These are phyloP conservation scores for Cladosporium sp. DNA, from an alignment of 2,329 filamentous ascomycete genomes.

Conservation along the genomic window DNA sequence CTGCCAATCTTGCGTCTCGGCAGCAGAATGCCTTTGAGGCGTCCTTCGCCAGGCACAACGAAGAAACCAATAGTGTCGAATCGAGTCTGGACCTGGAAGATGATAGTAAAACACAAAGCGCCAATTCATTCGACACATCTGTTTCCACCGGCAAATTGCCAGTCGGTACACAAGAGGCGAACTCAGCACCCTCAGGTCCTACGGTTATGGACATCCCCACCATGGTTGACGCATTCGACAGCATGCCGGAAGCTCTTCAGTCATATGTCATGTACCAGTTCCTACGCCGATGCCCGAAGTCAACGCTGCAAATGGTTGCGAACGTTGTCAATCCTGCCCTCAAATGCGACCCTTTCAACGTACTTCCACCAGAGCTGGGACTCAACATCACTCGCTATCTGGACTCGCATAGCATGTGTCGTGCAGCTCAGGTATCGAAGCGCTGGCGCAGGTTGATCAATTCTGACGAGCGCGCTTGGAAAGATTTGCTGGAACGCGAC, in stretches of 20 bases:
- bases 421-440: slow-evolving; percentile 88
- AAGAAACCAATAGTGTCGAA: slow-evolving; percentile 30
- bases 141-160: neutral
- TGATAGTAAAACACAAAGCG: slow-evolving; percentile 22
- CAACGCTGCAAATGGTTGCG: slow-evolving; percentile 84
- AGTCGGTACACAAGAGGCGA: slow-evolving; percentile 8
- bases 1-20: slow-evolving; percentile 53
- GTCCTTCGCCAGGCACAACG: slow-evolving; percentile 30
- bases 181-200: slow-evolving; percentile 21
- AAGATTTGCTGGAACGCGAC: slow-evolving; percentile 80
- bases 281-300: slow-evolving; percentile 78
- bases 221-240: slow-evolving; percentile 86
- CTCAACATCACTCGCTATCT: slow-evolving; percentile 85
- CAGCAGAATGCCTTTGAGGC: slow-evolving; percentile 29
- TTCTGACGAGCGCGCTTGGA: slow-evolving; percentile 93
- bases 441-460: slow-evolving; percentile 90
- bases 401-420: slow-evolving; percentile 79
- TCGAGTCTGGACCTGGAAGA: slow-evolving; percentile 32
- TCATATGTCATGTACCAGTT: slow-evolving; percentile 97
- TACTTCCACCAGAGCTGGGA: slow-evolving; percentile 80
- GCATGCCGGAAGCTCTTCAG: slow-evolving; percentile 87
- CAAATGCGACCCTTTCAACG: slow-evolving; percentile 86
- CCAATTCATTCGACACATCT: slow-evolving; percentile 14
- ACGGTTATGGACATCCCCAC: slow-evolving; percentile 71
- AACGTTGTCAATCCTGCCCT: slow-evolving; percentile 88